A percentile compares a stretch with the other conserved stretches of the same genome.
Conservation (phyloP, 2,329 filamentous ascomycete genomes). For the Aspergillus niger region DNA sequence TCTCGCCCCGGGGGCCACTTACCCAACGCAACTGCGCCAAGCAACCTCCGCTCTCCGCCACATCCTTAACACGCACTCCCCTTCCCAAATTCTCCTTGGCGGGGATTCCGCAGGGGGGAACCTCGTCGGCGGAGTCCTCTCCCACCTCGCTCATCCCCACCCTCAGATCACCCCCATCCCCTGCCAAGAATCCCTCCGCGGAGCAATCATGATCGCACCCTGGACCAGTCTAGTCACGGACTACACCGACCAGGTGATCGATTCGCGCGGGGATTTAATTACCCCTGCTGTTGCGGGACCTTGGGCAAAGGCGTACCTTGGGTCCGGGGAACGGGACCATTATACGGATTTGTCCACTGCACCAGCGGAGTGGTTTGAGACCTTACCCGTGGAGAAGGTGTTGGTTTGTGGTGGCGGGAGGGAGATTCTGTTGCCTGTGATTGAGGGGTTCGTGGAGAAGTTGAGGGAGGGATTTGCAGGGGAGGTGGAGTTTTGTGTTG, state of each 20-base stretch:
- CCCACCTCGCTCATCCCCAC: conserved; percentile 56
- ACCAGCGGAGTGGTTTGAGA: conserved; percentile 56
- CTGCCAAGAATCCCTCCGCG: conserved; percentile 49
- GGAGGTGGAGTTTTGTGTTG: conserved; percentile 39
- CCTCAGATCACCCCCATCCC: conserved; percentile 50
- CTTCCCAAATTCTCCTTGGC: conserved; percentile 41
- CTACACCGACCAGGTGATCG: conserved; percentile 46
- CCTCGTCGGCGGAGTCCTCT: conserved; percentile 41
- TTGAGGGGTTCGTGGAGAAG: conserved; percentile 53
- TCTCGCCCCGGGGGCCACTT: conserved; percentile 51
- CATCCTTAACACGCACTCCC: conserved; percentile 37
- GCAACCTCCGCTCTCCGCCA: conserved; percentile 45
- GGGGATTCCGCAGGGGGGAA: conserved; percentile 51
- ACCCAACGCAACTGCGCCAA: conserved; percentile 48
- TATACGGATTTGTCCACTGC: conserved; percentile 59
- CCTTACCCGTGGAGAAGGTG: conserved; percentile 51
- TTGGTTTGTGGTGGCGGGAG: conserved; percentile 57
- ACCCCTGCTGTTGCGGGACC: conserved; percentile 40
- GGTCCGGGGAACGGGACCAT: conserved; percentile 42
- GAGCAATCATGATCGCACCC: conserved; percentile 58
- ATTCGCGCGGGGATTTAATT: conserved; percentile 56
- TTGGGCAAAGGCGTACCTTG: conserved; percentile 55
- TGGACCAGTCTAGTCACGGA: conserved; percentile 58
- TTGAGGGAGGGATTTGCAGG: conserved; percentile 40
- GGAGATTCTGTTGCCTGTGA: conserved; percentile 60